These are phyloP conservation scores for Asclepias syriaca DNA, from an alignment of 257 asterid species.

Conservation along the genomic window DNA sequence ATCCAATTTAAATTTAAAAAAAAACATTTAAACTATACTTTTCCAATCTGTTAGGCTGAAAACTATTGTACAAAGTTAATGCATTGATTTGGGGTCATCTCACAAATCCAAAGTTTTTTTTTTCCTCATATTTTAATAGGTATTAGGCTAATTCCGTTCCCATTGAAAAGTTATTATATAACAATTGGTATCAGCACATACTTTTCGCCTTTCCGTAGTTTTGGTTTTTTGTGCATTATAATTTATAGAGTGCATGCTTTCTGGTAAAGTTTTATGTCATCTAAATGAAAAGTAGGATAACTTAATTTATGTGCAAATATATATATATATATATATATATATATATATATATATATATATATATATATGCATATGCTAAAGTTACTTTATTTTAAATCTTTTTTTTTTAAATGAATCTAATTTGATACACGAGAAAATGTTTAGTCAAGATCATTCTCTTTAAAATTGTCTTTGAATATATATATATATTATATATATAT, in stretches of 20 bases:
- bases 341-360: no score
- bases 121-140: background rate
- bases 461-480: no score
- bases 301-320: background rate
- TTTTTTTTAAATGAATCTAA: no score
- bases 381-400: no score
- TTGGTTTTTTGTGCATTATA: background rate
- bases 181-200: background rate
- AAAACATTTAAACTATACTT: no score
- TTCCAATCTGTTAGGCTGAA: no score
- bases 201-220: background rate
- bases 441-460: no score
- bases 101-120: background rate
- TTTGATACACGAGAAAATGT: no score
- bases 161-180: background rate
- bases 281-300: background rate
- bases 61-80: background rate
- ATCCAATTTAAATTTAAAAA: no score
- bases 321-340: no score
- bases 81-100: background rate
- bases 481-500: no score
- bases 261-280: background rate
- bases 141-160: background rate
- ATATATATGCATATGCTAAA: no score
- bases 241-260: background rate